These are phyloP conservation scores for Ceratocystis huliohia DNA, from an alignment of 2,329 filamentous ascomycete genomes.

Conservation along the genomic window DNA sequence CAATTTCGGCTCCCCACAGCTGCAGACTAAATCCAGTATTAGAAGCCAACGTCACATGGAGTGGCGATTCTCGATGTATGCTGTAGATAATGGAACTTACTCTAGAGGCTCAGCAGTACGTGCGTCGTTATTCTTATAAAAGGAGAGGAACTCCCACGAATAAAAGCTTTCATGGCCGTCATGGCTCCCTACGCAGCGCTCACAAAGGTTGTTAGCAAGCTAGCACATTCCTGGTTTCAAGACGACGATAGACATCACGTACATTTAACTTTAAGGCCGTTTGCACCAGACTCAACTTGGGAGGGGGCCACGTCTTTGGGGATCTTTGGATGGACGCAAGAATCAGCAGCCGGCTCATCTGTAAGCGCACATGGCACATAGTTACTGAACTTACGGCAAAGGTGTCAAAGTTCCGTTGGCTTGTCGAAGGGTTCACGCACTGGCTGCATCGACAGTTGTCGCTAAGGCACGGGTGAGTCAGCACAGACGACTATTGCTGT, in stretches of 20 bases:
- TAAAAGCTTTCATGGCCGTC: constrained; percentile 60
- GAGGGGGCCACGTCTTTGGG: background rate
- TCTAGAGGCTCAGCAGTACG: constrained; percentile 28
- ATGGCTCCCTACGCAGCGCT: constrained; percentile 44
- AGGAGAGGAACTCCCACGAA: constrained; percentile 46
- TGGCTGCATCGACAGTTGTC: constrained; percentile 34
- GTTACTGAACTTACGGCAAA: constrained; percentile 27
- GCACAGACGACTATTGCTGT: background rate
- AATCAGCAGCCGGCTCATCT: background rate
- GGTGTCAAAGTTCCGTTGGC: constrained; percentile 33
- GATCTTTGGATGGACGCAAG: background rate
- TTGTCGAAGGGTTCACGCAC: constrained; percentile 33
- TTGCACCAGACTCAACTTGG: background rate
- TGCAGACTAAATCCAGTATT: constrained; percentile 16
- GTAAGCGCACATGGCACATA: background rate
- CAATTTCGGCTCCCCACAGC: constrained; percentile 29
- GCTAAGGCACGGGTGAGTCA: constrained; percentile 23
- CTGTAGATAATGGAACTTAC: constrained; percentile 24
- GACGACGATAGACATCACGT: constrained; percentile 7
- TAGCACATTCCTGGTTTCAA: too few relatives aligned
- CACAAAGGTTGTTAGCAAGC: constrained; percentile 9
- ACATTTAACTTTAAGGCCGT: constrained; percentile 3
- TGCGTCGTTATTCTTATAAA: constrained; percentile 31
- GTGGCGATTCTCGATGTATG: background rate
- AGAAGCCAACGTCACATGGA: background rate